Conservation (phyloP, 2,329 filamentous ascomycete species). For the Fusarium sp. region DNA sequence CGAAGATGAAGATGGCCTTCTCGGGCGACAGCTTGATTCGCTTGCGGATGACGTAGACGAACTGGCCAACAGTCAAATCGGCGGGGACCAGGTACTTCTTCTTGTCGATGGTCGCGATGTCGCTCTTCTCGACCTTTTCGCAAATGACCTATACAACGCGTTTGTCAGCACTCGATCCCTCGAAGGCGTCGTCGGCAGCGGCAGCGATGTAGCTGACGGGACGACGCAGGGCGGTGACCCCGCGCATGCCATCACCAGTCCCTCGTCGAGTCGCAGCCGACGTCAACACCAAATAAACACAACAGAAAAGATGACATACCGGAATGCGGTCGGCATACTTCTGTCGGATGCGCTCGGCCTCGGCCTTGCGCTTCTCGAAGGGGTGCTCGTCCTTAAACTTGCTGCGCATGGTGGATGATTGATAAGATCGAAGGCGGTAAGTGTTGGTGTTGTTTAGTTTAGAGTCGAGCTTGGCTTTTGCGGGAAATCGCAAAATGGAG, state of each 20-base stretch:
- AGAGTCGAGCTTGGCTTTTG: conserved; percentile 14
- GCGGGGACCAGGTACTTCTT: conserved; percentile 99
- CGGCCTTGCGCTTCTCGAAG: conserved; percentile 99
- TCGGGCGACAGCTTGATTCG: conserved; percentile 99
- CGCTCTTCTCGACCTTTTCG: conserved; percentile 99
- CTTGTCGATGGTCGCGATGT: conserved; percentile 99
- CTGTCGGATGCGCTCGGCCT: conserved; percentile 98
- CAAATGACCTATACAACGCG: conserved; percentile 82
- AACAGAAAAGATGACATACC: conserved; percentile 67
- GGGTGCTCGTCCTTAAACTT: conserved; percentile 99
- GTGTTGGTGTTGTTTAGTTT: conserved; percentile 14
- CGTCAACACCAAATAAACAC: background rate
- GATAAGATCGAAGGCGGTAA: conserved; percentile 31
- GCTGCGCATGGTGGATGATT: conserved; percentile 80
- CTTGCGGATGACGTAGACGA: conserved; percentile 99
- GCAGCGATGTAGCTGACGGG: background rate
- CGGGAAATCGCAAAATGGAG: conserved; percentile 1
- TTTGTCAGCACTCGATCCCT: conserved; percentile 2
- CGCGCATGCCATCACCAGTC: conserved; percentile 15
- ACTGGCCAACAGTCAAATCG: conserved; percentile 98
- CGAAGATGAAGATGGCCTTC: conserved; percentile 99
- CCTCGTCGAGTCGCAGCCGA: background rate
- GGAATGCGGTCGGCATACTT: conserved; percentile 99
- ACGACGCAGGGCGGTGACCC: conserved; percentile 30
- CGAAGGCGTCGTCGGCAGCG: background rate